Percentiles rank a stretch among this genome's conserved stretches.
Conservation (phyloP, 345 rosid species). For the Clarkia xantiana region DNA sequence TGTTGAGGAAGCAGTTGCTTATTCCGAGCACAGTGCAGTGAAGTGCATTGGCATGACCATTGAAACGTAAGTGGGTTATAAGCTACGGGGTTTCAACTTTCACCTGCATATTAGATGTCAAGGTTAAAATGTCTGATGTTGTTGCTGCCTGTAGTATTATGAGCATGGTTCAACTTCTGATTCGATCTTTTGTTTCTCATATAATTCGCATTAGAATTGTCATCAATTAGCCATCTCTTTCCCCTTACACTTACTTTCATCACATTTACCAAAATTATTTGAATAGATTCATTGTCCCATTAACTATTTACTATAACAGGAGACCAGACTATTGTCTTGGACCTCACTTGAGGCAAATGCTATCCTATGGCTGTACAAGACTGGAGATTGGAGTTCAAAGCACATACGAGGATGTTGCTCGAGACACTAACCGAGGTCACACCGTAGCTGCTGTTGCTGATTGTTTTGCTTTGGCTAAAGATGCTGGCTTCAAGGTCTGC, state of each 20-base stretch:
- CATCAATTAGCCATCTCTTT: not conserved
- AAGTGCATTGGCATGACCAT: slow-evolving; percentile 99
- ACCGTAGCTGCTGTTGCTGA: slow-evolving; percentile 98
- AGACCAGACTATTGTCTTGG: slow-evolving; percentile 98
- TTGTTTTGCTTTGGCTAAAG: slow-evolving; percentile 95
- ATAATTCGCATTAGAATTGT: no score
- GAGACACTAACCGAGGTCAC: slow-evolving; percentile 95
- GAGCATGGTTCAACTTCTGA: no score
- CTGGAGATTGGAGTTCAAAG: slow-evolving; percentile 99
- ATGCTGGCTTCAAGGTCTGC: slow-evolving; percentile 94
- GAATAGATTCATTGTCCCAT: slow-evolving; percentile 6
- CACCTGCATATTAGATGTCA: not conserved
- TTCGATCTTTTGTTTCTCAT: no score
- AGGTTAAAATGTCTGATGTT: no score
- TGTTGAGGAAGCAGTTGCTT: slow-evolving; percentile 92
- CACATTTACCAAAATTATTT: not conserved
- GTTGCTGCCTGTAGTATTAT: no score
- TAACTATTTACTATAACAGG: slow-evolving; percentile 27
- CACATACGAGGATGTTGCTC: slow-evolving; percentile 98
- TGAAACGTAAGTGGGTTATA: slow-evolving; percentile 62
- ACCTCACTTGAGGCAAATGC: slow-evolving; percentile 96
- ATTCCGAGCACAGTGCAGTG: slow-evolving; percentile 81
- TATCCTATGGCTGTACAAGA: slow-evolving; percentile 88
- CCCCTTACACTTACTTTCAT: not conserved
- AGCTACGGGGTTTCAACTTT: not conserved